These are phyloP conservation scores for Brettanomyces anomalus DNA, from an alignment of 805 yeast genomes.

Conservation along the genomic window DNA sequence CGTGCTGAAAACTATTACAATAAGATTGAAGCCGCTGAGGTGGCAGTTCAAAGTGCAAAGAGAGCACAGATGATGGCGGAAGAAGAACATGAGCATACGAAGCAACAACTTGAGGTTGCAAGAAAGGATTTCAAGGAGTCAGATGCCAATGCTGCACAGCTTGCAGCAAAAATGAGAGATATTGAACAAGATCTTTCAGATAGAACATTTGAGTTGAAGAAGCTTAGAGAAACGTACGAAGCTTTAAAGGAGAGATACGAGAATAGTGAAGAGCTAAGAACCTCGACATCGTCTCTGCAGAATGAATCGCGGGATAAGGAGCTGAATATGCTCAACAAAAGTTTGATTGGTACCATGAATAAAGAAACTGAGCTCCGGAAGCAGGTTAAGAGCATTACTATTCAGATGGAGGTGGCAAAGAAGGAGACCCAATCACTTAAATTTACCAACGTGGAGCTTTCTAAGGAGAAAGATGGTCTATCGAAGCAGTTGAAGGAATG, in stretches of 20 bases:
- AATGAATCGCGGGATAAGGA: slow-evolving; percentile 35
- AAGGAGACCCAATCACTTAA: slow-evolving; percentile 34
- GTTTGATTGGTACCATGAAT: slow-evolving; percentile 45
- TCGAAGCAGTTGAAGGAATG: slow-evolving; percentile 31
- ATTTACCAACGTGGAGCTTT: slow-evolving; percentile 28
- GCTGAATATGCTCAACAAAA: slow-evolving; percentile 42
- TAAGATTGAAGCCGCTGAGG: slow-evolving; percentile 72
- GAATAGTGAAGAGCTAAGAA: slow-evolving; percentile 30
- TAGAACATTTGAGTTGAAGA: slow-evolving; percentile 44
- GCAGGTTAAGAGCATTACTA: slow-evolving; percentile 49
- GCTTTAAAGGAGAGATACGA: slow-evolving; percentile 44
- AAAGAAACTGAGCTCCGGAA: slow-evolving; percentile 60
- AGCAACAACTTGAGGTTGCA: slow-evolving; percentile 35
- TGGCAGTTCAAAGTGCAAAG: slow-evolving; percentile 54
- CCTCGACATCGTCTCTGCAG: slow-evolving; percentile 22
- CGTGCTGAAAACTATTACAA: slow-evolving; percentile 68
- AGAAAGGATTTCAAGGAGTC: slow-evolving; percentile 46
- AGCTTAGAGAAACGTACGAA: slow-evolving; percentile 37
- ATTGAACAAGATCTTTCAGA: slow-evolving; percentile 51
- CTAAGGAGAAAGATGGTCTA: slow-evolving; percentile 34
- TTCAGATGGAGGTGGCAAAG: slow-evolving; percentile 49
- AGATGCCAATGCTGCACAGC: slow-evolving; percentile 43
- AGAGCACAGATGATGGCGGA: slow-evolving; percentile 49
- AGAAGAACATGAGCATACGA: slow-evolving; percentile 45
- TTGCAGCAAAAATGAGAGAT: slow-evolving; percentile 40